phyloP scores from a whole-genome alignment of 2,329 filamentous ascomycete genomes.

The Fusarium agapanthi region DNA sequence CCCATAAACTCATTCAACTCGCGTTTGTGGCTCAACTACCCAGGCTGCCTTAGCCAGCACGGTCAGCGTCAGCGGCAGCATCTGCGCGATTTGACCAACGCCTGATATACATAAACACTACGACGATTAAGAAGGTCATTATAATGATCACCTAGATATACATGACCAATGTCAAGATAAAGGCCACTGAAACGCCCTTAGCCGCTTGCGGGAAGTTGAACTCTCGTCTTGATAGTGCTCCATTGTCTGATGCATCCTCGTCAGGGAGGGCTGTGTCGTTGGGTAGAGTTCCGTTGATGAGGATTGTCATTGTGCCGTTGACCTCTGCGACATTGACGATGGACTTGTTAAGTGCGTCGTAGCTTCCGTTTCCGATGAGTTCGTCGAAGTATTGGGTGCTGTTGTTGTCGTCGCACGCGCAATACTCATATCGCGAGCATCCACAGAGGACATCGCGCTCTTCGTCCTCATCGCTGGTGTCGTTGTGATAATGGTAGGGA shows the following conservation, averaged over 20 bases:
- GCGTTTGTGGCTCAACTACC: background rate
- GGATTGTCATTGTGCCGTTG: constrained; percentile 70
- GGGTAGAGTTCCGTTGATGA: constrained; percentile 79
- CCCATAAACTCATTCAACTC: background rate
- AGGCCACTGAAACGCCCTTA: too few species aligned
- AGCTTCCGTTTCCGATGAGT: constrained; percentile 72
- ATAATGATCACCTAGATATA: background rate
- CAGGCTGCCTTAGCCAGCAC: background rate
- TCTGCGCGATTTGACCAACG: background rate
- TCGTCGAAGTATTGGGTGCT: constrained; percentile 66
- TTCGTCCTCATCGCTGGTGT: constrained; percentile 53
- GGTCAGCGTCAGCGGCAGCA: too few species aligned
- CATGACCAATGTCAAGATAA: background rate
- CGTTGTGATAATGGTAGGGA: constrained; percentile 59
- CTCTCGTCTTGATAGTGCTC: constrained; percentile 39
- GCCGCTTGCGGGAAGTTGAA: too few species aligned
- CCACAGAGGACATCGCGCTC: constrained; percentile 52
- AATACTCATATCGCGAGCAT: constrained; percentile 61
- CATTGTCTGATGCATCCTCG: constrained; percentile 39
- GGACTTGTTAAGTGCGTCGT: constrained; percentile 65
- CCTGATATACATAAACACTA: background rate
- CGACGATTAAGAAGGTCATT: too few species aligned
- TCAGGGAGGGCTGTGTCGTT: constrained; percentile 70
- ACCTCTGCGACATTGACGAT: constrained; percentile 67
- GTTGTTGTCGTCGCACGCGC: constrained; percentile 75